phyloP scores from a whole-genome alignment of 345 rosid genomes.

The Ailanthus altissimus region DNA sequence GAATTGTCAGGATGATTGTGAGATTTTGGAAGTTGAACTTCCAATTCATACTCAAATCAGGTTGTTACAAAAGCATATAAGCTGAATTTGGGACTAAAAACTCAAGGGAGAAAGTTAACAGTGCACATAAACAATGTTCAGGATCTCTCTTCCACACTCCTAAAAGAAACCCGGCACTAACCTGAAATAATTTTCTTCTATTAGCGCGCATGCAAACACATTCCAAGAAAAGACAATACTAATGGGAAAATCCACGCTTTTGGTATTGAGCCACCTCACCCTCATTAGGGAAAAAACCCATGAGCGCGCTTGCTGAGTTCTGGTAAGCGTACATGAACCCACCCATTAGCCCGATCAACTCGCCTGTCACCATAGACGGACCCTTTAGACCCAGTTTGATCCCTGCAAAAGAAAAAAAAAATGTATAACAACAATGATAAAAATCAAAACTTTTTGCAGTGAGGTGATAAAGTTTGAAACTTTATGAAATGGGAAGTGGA shows the following conservation, averaged over 20 bases:
- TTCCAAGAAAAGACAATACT: slow-evolving; percentile 10
- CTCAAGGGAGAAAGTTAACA: not conserved
- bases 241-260: slow-evolving; percentile 47
- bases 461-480: not conserved
- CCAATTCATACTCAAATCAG: not conserved
- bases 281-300: slow-evolving; percentile 95
- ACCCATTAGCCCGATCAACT: slow-evolving; percentile 92
- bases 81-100: not conserved
- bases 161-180: not conserved
- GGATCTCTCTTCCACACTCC: not conserved
- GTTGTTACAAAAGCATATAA: not conserved
- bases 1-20: not conserved
- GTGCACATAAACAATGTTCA: not conserved
- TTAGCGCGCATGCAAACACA: too few species aligned
- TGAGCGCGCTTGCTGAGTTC: slow-evolving; percentile 89
- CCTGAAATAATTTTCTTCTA: too few species aligned
- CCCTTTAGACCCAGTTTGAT: slow-evolving; percentile 87
- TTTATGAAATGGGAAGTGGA: not conserved
- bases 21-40: not conserved
- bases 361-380: slow-evolving; percentile 98
- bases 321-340: slow-evolving; percentile 99
- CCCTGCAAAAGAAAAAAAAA: slow-evolving; percentile 61
- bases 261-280: slow-evolving; percentile 74
- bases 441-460: not conserved
- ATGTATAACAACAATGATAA: too few species aligned